Evolutionary conservation across 306 rosid genomes (phyloP).

Genomic region (Bauhinia variegata): DNA sequence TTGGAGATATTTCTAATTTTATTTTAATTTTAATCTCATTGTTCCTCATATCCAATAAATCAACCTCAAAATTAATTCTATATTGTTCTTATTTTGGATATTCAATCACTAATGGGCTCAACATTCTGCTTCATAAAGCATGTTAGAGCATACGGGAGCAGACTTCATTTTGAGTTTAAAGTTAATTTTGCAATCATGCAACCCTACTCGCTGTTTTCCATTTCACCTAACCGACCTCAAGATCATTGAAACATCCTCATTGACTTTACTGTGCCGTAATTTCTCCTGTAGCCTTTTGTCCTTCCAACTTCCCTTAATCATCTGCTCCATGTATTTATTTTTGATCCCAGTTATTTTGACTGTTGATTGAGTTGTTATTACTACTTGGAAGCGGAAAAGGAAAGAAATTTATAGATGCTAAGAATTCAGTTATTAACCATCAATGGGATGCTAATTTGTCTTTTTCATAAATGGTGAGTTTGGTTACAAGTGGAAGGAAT

Average conservation of each 20-base stretch:
- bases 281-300: no score
- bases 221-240: background rate
- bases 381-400: no score
- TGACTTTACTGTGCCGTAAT: background rate
- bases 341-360: no score
- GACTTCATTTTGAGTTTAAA: no score
- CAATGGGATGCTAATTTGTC: constrained; percentile 5
- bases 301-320: no score
- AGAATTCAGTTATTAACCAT: no score
- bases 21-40: background rate
- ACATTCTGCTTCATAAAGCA: background rate
- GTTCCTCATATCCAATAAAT: background rate
- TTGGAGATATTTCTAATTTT: constrained; percentile 2
- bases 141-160: background rate
- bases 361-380: no score
- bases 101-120: background rate
- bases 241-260: background rate
- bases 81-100: constrained; percentile 1
- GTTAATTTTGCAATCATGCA: background rate
- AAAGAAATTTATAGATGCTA: background rate
- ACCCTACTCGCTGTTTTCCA: background rate
- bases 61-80: background rate
- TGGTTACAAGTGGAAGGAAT: background rate
- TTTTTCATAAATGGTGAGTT: background rate
- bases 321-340: no score